phyloP scores from a whole-genome alignment of 2,329 filamentous ascomycete species.

The Trichoderma hamatum region DNA sequence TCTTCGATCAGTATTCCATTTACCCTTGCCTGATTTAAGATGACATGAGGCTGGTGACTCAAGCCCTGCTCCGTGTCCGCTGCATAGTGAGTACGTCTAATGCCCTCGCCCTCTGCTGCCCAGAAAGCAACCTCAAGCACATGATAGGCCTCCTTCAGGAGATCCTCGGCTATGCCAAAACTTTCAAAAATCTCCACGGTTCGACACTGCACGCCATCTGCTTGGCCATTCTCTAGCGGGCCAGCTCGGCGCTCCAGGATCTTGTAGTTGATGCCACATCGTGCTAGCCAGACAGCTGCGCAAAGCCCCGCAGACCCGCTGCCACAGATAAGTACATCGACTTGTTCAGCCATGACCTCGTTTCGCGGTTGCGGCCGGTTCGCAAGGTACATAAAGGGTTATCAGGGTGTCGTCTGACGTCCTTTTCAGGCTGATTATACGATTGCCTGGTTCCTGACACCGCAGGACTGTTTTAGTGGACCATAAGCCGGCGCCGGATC shows the following conservation, averaged over 20 bases:
- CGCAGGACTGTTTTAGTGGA: not conserved
- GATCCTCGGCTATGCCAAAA: not conserved
- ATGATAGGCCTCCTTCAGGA: constrained; percentile 10
- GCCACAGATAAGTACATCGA: constrained; percentile 11
- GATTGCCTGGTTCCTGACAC: not conserved
- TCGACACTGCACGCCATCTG: constrained; percentile 1
- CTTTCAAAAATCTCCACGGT: constrained; percentile 9
- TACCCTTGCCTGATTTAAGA: not conserved
- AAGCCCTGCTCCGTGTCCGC: not conserved
- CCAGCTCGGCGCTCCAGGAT: constrained; percentile 4
- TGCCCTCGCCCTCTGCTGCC: constrained; percentile 1
- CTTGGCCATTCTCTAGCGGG: constrained; percentile 1
- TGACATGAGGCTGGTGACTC: constrained; percentile 11
- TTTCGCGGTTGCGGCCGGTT: not conserved
- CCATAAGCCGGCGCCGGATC: not conserved
- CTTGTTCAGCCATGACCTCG: constrained; percentile 9
- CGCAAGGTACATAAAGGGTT: not conserved
- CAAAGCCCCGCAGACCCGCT: constrained; percentile 13
- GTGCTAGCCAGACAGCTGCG: constrained; percentile 4
- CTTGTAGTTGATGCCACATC: constrained; percentile 4
- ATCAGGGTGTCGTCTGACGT: not conserved
- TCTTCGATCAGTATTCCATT: not conserved
- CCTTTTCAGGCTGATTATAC: not conserved
- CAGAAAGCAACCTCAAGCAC: constrained; percentile 11
- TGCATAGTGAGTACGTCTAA: not conserved